phyloP scores from a whole-genome alignment of 164 flowering plant genomes.

The Brasenia schreberi region DNA sequence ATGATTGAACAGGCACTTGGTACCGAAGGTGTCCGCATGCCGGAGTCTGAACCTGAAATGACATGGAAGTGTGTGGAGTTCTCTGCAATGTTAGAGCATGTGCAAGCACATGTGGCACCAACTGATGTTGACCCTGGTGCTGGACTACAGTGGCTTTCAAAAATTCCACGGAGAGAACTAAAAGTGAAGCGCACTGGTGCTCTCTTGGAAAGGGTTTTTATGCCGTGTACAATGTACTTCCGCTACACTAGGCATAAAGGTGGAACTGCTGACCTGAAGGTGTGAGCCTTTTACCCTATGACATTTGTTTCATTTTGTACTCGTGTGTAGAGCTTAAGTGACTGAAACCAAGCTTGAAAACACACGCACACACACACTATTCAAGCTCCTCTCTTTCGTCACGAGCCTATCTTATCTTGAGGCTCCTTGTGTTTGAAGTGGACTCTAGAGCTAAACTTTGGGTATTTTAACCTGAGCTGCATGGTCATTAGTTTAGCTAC shows the following conservation, averaged over 20 bases:
- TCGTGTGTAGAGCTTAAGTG: no score
- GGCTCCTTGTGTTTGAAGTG: no score
- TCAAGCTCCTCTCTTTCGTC: no score
- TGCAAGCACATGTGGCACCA: constrained; percentile 99
- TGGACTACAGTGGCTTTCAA: constrained; percentile 98
- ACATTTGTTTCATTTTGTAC: no score
- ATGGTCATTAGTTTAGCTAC: no score
- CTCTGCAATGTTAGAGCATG: constrained; percentile 95
- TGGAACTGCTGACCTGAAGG: constrained; percentile 95
- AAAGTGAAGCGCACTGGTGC: constrained; percentile 99
- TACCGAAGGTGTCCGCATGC: constrained; percentile 41
- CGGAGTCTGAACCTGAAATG: constrained; percentile 80
- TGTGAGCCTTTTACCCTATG: constrained; percentile 8
- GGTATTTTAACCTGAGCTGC: no score
- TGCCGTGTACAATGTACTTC: constrained; percentile 99
- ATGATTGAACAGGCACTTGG: constrained; percentile 93
- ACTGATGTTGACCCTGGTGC: constrained; percentile 99
- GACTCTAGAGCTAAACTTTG: no score
- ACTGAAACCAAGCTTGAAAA: no score
- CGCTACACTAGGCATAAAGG: constrained; percentile 98
- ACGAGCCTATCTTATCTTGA: no score
- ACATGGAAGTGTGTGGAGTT: constrained; percentile 92
- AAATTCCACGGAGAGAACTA: constrained; percentile 77
- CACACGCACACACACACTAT: no score
- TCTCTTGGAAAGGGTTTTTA: constrained; percentile 92